Conservation (phyloP, 1,284 basidiomycete genomes). For the Mycosarcoma mackinlayi region DNA sequence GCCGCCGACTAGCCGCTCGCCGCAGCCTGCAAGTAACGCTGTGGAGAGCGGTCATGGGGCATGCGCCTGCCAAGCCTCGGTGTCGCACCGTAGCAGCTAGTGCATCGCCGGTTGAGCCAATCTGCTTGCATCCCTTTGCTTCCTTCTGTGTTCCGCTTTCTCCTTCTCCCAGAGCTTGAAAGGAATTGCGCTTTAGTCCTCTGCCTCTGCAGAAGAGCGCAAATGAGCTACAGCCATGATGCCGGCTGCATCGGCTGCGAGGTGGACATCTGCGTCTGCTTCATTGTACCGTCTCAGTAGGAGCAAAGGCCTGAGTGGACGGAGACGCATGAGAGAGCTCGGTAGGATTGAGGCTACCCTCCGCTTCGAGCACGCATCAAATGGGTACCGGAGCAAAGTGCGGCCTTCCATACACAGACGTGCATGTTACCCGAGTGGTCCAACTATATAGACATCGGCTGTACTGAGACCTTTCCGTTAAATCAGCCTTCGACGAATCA, state of each 20-base stretch:
- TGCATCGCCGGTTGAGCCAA: neutral
- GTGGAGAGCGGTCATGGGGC: neutral
- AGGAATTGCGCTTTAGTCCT: neutral
- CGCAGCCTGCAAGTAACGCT: no score
- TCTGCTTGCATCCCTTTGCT: neutral
- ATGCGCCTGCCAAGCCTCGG: constrained; percentile 19
- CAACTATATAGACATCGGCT: constrained; percentile 8
- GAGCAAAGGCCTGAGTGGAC: neutral
- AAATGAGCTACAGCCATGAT: no score
- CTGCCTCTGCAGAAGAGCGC: no score
- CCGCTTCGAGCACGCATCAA: neutral
- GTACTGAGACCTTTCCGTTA: no score
- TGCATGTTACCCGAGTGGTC: constrained; percentile 13
- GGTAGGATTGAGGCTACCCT: neutral
- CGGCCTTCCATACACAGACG: neutral
- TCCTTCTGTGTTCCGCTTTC: neutral
- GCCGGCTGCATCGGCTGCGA: no score
- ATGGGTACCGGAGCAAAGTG: neutral
- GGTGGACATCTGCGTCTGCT: no score
- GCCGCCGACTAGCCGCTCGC: no score
- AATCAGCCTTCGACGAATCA: no score
- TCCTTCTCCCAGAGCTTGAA: no score
- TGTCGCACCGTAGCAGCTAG: neutral
- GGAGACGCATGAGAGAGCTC: neutral
- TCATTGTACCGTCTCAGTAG: no score